Conservation (phyloP, 2,329 filamentous ascomycete species). For the Colletotrichum plurivorum region DNA sequence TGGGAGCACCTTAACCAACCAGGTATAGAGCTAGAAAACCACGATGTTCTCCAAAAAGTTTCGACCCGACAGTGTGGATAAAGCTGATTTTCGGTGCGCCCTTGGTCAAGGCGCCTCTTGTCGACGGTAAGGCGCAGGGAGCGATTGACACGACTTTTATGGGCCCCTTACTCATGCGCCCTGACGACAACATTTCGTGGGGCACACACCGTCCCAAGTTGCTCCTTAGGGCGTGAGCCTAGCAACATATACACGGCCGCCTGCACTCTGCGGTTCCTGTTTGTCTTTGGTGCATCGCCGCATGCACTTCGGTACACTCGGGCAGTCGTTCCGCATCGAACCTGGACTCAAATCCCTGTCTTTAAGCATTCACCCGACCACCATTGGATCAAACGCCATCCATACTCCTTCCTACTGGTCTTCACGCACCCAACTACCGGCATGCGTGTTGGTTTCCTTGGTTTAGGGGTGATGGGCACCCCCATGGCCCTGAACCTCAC, state of each 20-base stretch:
- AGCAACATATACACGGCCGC: slow-evolving; percentile 3
- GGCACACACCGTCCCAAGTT: background rate
- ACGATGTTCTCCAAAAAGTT: too few species aligned
- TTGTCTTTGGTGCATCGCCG: too few species aligned
- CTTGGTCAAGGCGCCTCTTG: background rate
- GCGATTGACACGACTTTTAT: slow-evolving; percentile 22
- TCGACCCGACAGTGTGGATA: background rate
- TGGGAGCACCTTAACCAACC: too few species aligned
- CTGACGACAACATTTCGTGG: background rate
- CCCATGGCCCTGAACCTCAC: slow-evolving; percentile 52
- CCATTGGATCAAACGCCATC: too few species aligned
- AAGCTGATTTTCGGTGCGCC: background rate
- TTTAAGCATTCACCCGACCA: too few species aligned
- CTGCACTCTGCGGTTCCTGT: too few species aligned
- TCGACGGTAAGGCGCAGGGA: slow-evolving; percentile 21
- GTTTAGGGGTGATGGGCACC: slow-evolving; percentile 50
- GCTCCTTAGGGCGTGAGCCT: slow-evolving; percentile 27
- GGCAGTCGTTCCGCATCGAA: background rate
- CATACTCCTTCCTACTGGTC: too few species aligned
- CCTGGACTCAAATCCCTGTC: too few species aligned
- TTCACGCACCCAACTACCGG: background rate
- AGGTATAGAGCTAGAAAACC: too few species aligned
- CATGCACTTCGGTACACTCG: too few species aligned
- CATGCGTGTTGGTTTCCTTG: slow-evolving; percentile 48
- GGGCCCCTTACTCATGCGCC: background rate